Percentiles rank a stretch among this genome's conserved stretches.
Conservation (phyloP, 805 yeast genomes). For the Suhomyces kilbournensis region DNA sequence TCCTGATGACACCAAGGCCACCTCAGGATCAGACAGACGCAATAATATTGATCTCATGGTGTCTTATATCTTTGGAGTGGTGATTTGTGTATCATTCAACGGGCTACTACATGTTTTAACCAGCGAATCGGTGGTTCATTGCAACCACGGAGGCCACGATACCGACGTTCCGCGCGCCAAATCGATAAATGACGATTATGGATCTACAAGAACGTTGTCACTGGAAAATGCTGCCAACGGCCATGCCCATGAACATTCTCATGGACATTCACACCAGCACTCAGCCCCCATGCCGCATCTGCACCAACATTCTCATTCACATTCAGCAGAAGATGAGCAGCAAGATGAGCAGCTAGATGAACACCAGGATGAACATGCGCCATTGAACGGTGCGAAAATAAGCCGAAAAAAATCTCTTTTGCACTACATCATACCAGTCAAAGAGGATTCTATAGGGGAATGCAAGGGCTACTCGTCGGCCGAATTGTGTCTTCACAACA, state of each 20-base stretch:
- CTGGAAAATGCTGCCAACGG: background rate
- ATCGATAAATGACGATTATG: conserved; percentile 11
- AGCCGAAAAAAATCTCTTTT: conserved; percentile 20
- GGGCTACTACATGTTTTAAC: conserved; percentile 67
- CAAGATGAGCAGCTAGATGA: conserved; percentile 11
- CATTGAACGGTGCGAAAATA: conserved; percentile 1
- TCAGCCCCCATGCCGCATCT: conserved; percentile 10
- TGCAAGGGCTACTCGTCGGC: conserved; percentile 50
- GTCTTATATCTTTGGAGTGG: conserved; percentile 57
- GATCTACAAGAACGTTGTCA: background rate
- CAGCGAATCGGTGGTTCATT: conserved; percentile 80
- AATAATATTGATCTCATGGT: conserved; percentile 41
- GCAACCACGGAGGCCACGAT: conserved; percentile 59
- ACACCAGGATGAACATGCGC: conserved; percentile 1
- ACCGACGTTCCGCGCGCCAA: background rate
- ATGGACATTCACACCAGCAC: conserved; percentile 8
- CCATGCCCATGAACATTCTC: conserved; percentile 9
- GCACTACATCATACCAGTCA: conserved; percentile 22
- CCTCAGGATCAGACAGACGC: conserved; percentile 8
- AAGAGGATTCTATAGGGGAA: conserved; percentile 35
- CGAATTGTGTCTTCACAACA: conserved; percentile 24
- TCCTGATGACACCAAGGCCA: conserved; percentile 1
- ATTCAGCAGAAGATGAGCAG: conserved; percentile 9
- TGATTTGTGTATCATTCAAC: conserved; percentile 59
- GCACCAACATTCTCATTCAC: conserved; percentile 16